phyloP scores from a whole-genome alignment of 257 asterid genomes.

The Sherardia arvensis region DNA sequence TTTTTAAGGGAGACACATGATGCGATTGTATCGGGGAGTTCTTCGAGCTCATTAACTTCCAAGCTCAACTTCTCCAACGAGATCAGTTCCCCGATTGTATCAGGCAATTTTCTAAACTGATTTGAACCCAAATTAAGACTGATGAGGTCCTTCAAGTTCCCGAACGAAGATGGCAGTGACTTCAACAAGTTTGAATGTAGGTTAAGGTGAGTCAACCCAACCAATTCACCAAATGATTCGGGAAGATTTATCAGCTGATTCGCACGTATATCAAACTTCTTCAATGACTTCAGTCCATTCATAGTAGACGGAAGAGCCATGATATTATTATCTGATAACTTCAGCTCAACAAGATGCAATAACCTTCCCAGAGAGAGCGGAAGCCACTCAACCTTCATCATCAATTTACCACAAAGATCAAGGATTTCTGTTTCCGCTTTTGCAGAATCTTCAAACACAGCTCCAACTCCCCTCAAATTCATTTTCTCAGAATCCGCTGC shows the following conservation, averaged over 20 bases:
- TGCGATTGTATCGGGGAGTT: conserved; percentile 63
- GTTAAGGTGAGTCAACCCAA: conserved; percentile 45
- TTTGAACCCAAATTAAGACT: conserved; percentile 68
- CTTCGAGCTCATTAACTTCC: conserved; percentile 63
- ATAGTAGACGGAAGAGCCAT: conserved; percentile 79
- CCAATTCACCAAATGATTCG: conserved; percentile 55
- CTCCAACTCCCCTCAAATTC: conserved; percentile 53
- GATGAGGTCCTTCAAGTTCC: conserved; percentile 38
- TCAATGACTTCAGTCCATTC: conserved; percentile 37
- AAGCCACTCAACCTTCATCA: conserved; percentile 83
- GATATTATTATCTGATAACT: conserved; percentile 52
- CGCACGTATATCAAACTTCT: conserved; percentile 46
- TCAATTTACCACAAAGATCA: conserved; percentile 57
- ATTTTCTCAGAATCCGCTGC: conserved; percentile 33
- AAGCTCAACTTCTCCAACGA: conserved; percentile 49
- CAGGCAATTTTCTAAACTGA: conserved; percentile 47
- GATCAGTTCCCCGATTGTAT: conserved; percentile 37
- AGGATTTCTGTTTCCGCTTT: conserved; percentile 37
- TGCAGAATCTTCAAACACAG: conserved; percentile 42
- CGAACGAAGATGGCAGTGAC: conserved; percentile 64
- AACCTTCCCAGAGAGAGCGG: conserved; percentile 75
- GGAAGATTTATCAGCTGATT: conserved; percentile 89
- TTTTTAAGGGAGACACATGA: conserved; percentile 54
- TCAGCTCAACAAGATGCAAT: conserved; percentile 35
- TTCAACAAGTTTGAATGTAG: conserved; percentile 55